Conservation (phyloP, 2,329 filamentous ascomycete genomes). For the Colletotrichum sp. region DNA sequence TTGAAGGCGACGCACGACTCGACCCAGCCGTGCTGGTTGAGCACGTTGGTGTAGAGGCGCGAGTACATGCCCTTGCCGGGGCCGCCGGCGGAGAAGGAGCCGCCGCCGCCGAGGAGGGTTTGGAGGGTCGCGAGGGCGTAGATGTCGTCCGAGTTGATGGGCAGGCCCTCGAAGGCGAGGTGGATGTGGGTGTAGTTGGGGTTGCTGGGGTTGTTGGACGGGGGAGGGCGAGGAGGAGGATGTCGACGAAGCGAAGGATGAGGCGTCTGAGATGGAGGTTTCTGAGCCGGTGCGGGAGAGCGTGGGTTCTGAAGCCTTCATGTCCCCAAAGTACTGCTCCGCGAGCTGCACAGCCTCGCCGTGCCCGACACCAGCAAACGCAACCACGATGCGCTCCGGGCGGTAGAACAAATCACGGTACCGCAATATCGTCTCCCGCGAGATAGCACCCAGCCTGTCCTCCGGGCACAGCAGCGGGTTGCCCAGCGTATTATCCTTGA, state of each 20-base stretch:
- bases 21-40: constrained; percentile 98
- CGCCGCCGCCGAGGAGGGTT: constrained; percentile 92
- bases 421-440: constrained; percentile 72
- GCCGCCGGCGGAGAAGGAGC: constrained; percentile 94
- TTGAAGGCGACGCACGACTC: constrained; percentile 97
- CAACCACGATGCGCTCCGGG: constrained; percentile 91
- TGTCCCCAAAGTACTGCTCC: constrained; percentile 89
- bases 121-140: constrained; percentile 96
- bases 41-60: constrained; percentile 93
- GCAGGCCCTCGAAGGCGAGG: constrained; percentile 92
- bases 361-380: constrained; percentile 92
- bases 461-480: constrained; percentile 91
- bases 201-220: constrained; percentile 74
- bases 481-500: constrained; percentile 93
- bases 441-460: constrained; percentile 78
- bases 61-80: constrained; percentile 99
- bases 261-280: constrained; percentile 39
- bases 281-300: constrained; percentile 64
- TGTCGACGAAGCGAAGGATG: constrained; percentile 21
- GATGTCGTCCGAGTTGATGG: constrained; percentile 89
- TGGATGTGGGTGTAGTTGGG: constrained; percentile 91
- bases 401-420: constrained; percentile 86
- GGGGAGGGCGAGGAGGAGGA: constrained; percentile 36
- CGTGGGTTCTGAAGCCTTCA: constrained; percentile 63
- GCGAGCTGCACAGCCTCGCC: constrained; percentile 78